phyloP scores from a whole-genome alignment of 371 early-diverging fungal species.

The Mortierella sp. region DNA sequence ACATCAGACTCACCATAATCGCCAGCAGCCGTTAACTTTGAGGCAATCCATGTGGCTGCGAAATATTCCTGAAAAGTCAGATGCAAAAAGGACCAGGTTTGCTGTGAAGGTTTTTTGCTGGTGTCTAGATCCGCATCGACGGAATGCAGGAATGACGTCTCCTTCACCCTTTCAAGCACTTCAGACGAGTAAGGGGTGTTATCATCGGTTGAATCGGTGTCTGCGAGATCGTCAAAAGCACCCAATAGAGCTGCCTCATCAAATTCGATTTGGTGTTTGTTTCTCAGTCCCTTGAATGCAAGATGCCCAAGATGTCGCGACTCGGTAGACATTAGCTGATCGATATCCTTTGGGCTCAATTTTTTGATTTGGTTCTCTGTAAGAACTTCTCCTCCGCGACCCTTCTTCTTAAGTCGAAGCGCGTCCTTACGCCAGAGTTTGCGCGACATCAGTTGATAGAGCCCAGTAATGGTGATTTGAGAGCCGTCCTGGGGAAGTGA shows the following conservation, averaged over 20 bases:
- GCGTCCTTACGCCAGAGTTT: slow-evolving; percentile 39
- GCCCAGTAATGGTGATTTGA: slow-evolving; percentile 16
- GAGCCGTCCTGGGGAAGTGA: slow-evolving; percentile 4
- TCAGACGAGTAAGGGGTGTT: background rate
- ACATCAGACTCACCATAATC: slow-evolving; percentile 13
- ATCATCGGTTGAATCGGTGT: background rate
- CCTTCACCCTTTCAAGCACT: slow-evolving; percentile 14
- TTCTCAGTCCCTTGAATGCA: slow-evolving; percentile 27
- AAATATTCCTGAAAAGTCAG: slow-evolving; percentile 38
- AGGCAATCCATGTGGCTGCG: slow-evolving; percentile 30
- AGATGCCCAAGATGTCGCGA: slow-evolving; percentile 28
- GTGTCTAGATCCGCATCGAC: slow-evolving; percentile 11
- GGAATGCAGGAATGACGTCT: slow-evolving; percentile 37
- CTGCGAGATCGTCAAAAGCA: slow-evolving; percentile 11
- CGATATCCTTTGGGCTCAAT: background rate
- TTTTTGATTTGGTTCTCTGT: background rate
- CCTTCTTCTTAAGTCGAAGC: slow-evolving; percentile 21
- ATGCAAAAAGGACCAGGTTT: slow-evolving; percentile 30
- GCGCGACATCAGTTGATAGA: slow-evolving; percentile 23
- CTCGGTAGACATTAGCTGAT: slow-evolving; percentile 20
- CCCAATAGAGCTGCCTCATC: background rate
- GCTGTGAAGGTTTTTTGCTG: slow-evolving; percentile 12
- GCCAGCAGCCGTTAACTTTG: slow-evolving; percentile 14
- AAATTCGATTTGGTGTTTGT: slow-evolving; percentile 34
- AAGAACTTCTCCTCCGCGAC: background rate